Base-by-base conservation (phyloP, 306 rosid species). In the Hylodesmum podocarpum region DNA sequence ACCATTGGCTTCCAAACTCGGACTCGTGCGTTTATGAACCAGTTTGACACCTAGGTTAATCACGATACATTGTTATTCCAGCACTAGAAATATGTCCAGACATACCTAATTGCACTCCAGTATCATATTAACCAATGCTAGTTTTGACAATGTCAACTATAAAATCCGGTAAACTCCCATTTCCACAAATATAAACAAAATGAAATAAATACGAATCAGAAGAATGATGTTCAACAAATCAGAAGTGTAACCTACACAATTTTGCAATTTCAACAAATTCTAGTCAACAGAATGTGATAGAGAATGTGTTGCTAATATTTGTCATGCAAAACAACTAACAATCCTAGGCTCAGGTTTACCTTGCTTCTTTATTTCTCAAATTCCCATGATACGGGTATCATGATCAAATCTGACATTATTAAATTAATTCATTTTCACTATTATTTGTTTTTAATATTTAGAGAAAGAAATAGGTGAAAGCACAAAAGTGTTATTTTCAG, bases 1-100 rank as follows among this genome's bases (percentile, higher is more conserved):
- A 95, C 99, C 99, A 95, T 92, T 24, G 99, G 97, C 84, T 92
- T 95, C 99, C 99, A 95, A 1, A 95, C 94, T 3, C 99, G 93
- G 14, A 95, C 98, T 44, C 98, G 82, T 1, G 98, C 98, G 65
- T 95, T 95, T 66, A 95, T 92, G 78, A 95, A 95, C 99, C 99
- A 95, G 73, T 95, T 95, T 13, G 99, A 95, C 22, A 95, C 99
- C 99, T 95, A 72, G 25, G n/a, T 41, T 67, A 19, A 62, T 66
- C 25, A 72, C n/a, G 66, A 43, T 4, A 59, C 18, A 64, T 36
- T 5, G 43, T 76, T 82, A 55, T 29, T 76, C 51, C 43, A 66
- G 8, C 8, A 29, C 2, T 39, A 15, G 0, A n/a, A 33, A 22
- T 43, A 58, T 14, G 6, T 1, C 6, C 39, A 58, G 12, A 22